Base-by-base conservation (phyloP, 169 alveolate species). In the Toxoplasma gondii region DNA sequence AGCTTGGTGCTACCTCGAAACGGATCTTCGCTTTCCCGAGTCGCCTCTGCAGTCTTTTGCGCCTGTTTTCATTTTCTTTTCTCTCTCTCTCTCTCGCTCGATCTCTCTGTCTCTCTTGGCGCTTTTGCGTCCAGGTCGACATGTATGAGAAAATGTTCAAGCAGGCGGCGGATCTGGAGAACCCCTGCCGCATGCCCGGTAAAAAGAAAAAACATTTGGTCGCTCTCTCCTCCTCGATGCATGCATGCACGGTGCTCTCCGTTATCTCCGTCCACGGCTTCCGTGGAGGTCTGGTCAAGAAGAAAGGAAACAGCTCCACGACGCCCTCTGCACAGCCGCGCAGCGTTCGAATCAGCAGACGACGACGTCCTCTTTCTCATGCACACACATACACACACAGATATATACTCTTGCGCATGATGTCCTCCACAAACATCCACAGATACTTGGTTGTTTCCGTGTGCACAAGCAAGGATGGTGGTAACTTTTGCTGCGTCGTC, bases 111-210 rank as follows among this genome's bases (percentile, higher is more conserved):
- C 86, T 31, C 44, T 78, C 64, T 53, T 0, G 44, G 39, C 27
- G 70, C 22, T 58, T 19, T 92, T 78, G n/a, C 43, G 19, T 12
- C 17, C 94, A 96, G 97, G 98, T 97, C 12, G 98, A 97, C 93
- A 87, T 94, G 95, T 97, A 97, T 94, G 92, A 78, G 92, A 96
- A 96, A 49, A 90, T 97, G 70, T 97, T 97, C 96, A 96, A 94
- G 39, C 94, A 93, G 88, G 96, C 98, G 31, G 96, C 98, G 22
- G 98, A 97, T 78, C 88, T 96, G 67, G 98, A 97, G 83, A 97
- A 97, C 80, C 97, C 97, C 7, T 97, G 98, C 88, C 88, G 97
- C 84, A 45, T 95, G 54, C 97, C 98, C 93, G 98, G 97, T 96
- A 80, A 64, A 44, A 5, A 17, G 19, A 69, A n/a, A n/a, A 17